Evolutionary conservation across 2,329 filamentous ascomycete genomes (phyloP).

Genomic region (Plectosphaerella plurivora): DNA sequence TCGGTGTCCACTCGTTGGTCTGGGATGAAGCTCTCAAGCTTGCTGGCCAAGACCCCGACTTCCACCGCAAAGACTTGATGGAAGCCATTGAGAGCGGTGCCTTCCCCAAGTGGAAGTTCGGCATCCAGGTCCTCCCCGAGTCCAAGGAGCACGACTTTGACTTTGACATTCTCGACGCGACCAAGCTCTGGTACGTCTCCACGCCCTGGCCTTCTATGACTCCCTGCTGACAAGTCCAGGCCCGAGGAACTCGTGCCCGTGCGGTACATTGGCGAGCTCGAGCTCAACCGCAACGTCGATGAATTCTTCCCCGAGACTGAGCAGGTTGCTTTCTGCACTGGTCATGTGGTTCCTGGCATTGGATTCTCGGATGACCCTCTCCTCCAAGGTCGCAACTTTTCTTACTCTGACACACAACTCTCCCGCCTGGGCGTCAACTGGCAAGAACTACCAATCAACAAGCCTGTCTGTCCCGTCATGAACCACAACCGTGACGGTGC

Average conservation of each 20-base stretch:
- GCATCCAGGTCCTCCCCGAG: conserved; percentile 74
- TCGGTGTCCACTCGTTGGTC: conserved; percentile 71
- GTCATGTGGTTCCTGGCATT: conserved; percentile 74
- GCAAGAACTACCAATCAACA: conserved; percentile 74
- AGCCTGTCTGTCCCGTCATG: conserved; percentile 69
- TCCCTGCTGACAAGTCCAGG: too few species aligned
- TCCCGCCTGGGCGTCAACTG: conserved; percentile 69
- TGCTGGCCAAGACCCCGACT: conserved; percentile 71
- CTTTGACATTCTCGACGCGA: conserved; percentile 81
- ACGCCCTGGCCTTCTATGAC: too few species aligned
- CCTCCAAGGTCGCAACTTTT: conserved; percentile 67
- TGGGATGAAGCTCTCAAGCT: conserved; percentile 80
- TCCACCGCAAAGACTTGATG: conserved; percentile 72
- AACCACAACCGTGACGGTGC: conserved; percentile 74
- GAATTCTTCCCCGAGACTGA: conserved; percentile 82
- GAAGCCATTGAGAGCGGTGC: conserved; percentile 69
- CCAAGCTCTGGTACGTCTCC: conserved; percentile 62
- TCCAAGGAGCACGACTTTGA: conserved; percentile 71
- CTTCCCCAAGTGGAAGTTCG: conserved; percentile 76
- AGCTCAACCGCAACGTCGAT: conserved; percentile 75
- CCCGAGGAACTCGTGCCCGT: conserved; percentile 73
- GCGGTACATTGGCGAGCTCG: conserved; percentile 72
- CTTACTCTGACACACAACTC: conserved; percentile 64
- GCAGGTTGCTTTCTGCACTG: conserved; percentile 78
- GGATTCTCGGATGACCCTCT: conserved; percentile 74